Evolutionary conservation across 306 rosid genomes (phyloP).

Genomic region (Cucurbita pepo): DNA sequence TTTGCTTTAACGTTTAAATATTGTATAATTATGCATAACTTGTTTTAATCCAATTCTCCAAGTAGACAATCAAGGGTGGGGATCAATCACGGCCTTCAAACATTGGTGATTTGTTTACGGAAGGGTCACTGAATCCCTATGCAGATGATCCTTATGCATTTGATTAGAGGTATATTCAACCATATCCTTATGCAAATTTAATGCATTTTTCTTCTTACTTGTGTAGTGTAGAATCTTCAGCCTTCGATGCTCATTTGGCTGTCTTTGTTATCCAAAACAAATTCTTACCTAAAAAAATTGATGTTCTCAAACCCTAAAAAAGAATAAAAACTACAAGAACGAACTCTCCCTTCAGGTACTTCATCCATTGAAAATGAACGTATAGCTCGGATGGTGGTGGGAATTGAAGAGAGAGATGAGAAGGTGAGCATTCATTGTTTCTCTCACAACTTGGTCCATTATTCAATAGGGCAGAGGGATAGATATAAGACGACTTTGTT

Average conservation of each 20-base stretch:
- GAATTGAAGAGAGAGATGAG: not conserved
- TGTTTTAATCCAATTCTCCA: not conserved
- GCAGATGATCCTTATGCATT: conserved; percentile 95
- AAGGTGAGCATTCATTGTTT: not conserved
- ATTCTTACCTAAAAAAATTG: not conserved
- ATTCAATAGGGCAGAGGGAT: not conserved
- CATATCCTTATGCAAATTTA: not conserved
- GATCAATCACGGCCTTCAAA: conserved; percentile 48
- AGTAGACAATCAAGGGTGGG: conserved; percentile 43
- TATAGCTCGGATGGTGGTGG: not conserved
- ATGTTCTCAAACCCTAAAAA: not conserved
- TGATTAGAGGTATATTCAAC: conserved; percentile 55
- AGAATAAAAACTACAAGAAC: not conserved
- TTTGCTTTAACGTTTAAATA: not conserved
- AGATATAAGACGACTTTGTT: too few relatives aligned
- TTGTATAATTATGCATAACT: not conserved
- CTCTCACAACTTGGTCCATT: not conserved
- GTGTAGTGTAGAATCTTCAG: not conserved
- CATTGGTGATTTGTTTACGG: conserved; percentile 86
- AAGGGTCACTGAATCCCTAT: conserved; percentile 95
- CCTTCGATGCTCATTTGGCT: not conserved
- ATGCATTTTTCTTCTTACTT: not conserved
- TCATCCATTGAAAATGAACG: not conserved
- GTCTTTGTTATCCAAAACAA: not conserved
- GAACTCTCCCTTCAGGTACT: not conserved